Evolutionary conservation across 2,329 filamentous ascomycete species (phyloP).

Genomic region (Fusarium sp.): DNA sequence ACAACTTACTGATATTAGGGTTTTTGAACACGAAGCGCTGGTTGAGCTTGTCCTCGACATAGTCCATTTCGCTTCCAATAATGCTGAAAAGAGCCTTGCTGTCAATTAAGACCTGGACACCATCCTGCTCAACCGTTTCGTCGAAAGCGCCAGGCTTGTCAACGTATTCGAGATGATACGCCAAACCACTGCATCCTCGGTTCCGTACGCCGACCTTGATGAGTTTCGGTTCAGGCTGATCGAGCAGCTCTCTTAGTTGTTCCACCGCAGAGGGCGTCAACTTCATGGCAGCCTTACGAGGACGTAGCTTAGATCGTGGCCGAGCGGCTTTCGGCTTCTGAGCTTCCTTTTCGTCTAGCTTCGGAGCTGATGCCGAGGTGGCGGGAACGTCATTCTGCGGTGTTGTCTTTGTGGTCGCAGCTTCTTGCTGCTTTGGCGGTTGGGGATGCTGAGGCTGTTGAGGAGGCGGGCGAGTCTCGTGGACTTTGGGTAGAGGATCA

Average conservation of each 20-base stretch:
- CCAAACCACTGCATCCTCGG: constrained; percentile 90
- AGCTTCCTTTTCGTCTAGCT: constrained; percentile 70
- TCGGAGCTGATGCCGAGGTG: constrained; percentile 48
- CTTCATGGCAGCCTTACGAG: constrained; percentile 92
- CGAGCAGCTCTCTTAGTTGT: constrained; percentile 80
- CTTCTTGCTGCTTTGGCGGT: constrained; percentile 32
- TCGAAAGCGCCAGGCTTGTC: constrained; percentile 91
- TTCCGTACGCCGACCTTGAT: constrained; percentile 96
- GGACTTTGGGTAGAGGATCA: constrained; percentile 60
- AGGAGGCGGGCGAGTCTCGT: constrained; percentile 64
- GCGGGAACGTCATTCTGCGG: constrained; percentile 35
- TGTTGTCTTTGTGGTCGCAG: constrained; percentile 22
- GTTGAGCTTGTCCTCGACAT: constrained; percentile 94
- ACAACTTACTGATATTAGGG: constrained; percentile 92
- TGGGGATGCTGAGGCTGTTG: constrained; percentile 38
- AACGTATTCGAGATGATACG: constrained; percentile 95
- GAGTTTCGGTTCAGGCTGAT: constrained; percentile 89
- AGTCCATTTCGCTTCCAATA: constrained; percentile 99
- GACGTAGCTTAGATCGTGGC: constrained; percentile 56
- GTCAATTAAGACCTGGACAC: constrained; percentile 94
- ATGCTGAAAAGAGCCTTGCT: constrained; percentile 98
- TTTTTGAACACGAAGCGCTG: constrained; percentile 95
- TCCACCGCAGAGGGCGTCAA: constrained; percentile 83
- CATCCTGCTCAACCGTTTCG: constrained; percentile 94
- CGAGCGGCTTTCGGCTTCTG: constrained; percentile 70